Base-by-base conservation (phyloP, 2,329 filamentous ascomycete species). In the Ceratocystis lukuohia region DNA sequence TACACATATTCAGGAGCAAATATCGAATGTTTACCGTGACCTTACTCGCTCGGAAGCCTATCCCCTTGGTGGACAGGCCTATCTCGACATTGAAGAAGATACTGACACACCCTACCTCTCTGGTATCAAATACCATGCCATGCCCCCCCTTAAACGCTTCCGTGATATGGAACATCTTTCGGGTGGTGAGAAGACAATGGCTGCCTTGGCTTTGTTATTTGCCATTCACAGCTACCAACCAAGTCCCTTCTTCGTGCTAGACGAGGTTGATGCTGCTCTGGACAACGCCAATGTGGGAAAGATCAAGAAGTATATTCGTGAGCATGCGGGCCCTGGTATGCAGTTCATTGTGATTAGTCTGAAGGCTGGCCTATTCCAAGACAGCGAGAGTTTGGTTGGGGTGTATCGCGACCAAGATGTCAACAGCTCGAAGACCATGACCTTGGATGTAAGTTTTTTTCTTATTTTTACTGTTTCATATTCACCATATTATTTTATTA, bases 101-200 rank as follows among this genome's bases (percentile, higher is more conserved):
- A 89, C 88, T n/a, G 91, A 96, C 70, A 93, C 96, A 72, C 94
- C 94, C 0, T 99, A 97, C 75, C 84, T 96, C 3, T 91, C 89
- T 50, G 94, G 94, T 41, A 91, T 99, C 77, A 96, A 96, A 74
- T 99, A 99, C 77, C 92, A 97, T 74, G 95, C 94, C 69, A 99
- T 97, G 92, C 94, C 94, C 22, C 94, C 94, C 1, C 84, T 96
- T 69, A 99, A 99, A 79, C 91, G 94, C 59, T 99, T 99, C 83
- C 85, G 94, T 71, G 95, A 99, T 75, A 99, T 99, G 94, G 94
- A 99, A 76, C 94, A 96, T 74, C 80, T 99, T 8, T 96, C 91
- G 1, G 94, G 94, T 72, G 94, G 94, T 66, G 94, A 99, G 77
- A 99, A 99, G 81, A 99, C 94, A 0, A 99, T 99, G 87, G 94